These are phyloP conservation scores for Boeremia exigua DNA, from an alignment of 2,329 filamentous ascomycete genomes.

Conservation along the genomic window DNA sequence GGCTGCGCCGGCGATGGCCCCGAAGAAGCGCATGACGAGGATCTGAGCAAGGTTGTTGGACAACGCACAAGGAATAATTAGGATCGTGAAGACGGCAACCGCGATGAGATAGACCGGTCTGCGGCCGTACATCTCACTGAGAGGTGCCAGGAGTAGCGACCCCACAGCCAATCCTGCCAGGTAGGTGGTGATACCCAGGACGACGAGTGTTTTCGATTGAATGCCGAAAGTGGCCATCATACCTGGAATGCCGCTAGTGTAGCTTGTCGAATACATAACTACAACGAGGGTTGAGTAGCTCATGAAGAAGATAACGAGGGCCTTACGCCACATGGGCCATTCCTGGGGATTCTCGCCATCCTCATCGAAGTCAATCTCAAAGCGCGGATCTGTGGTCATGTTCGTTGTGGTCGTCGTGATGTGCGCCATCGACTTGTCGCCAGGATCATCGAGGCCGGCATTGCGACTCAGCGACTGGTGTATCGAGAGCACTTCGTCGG, in stretches of 20 bases:
- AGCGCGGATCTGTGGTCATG: constrained; percentile 60
- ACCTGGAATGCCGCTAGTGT: constrained; percentile 73
- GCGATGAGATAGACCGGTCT: constrained; percentile 71
- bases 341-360: constrained; percentile 68
- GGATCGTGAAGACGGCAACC: constrained; percentile 67
- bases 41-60: constrained; percentile 71
- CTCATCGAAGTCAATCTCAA: constrained; percentile 75
- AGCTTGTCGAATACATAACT: constrained; percentile 73
- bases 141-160: constrained; percentile 73
- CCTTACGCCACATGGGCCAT: constrained; percentile 68
- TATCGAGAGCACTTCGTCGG: constrained; percentile 35
- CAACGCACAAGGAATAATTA: constrained; percentile 75
- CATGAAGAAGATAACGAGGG: constrained; percentile 61
- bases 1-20: constrained; percentile 75
- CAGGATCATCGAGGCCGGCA: constrained; percentile 36
- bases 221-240: constrained; percentile 71
- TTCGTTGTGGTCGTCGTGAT: constrained; percentile 44
- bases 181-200: constrained; percentile 80
- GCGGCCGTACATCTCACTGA: constrained; percentile 74
- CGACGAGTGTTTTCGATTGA: constrained; percentile 64
- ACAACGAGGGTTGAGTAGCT: constrained; percentile 62
- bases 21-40: constrained; percentile 76
- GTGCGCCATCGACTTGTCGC: constrained; percentile 31
- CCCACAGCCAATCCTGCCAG: constrained; percentile 76
- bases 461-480: constrained; percentile 45